These are phyloP conservation scores for Chiua sp. DNA, from an alignment of 1,284 basidiomycete genomes.

Conservation along the genomic window DNA sequence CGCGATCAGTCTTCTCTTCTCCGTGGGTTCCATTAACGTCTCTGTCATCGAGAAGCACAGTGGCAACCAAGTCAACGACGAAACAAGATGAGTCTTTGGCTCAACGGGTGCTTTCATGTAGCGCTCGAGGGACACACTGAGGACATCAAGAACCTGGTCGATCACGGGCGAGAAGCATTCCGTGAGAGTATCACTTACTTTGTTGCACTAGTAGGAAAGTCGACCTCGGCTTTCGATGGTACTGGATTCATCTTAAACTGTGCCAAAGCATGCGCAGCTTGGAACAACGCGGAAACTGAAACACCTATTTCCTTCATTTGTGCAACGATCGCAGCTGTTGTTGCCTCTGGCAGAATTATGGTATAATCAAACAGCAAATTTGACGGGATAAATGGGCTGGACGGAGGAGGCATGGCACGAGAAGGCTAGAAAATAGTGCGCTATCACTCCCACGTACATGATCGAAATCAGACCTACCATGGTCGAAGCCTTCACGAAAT, in stretches of 20 bases:
- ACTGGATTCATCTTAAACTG: conserved; percentile 29
- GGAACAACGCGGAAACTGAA: conserved; percentile 19
- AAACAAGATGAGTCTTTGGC: neutral
- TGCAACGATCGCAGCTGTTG: conserved; percentile 18
- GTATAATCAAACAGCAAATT: conserved; percentile 13
- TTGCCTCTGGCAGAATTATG: conserved; percentile 2
- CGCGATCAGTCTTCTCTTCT: neutral
- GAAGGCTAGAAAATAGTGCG: conserved; percentile 12
- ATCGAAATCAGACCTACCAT: conserved; percentile 16
- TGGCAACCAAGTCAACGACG: neutral
- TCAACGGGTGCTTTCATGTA: neutral
- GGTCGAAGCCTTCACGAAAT: conserved; percentile 15
- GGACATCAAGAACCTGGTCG: too few species aligned
- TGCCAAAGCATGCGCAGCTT: conserved; percentile 25
- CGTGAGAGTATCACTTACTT: conserved; percentile 15
- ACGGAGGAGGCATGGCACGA: conserved; percentile 18
- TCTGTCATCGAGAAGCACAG: neutral
- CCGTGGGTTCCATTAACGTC: neutral
- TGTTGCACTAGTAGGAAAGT: conserved; percentile 16
- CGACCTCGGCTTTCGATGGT: conserved; percentile 15
- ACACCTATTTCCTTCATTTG: conserved; percentile 18
- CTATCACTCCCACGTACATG: neutral
- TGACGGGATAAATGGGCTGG: conserved; percentile 12
- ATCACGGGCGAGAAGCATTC: too few species aligned
- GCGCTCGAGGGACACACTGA: neutral